Conservation (phyloP, 2,329 filamentous ascomycete species). For the Samsoniella hepiali region DNA sequence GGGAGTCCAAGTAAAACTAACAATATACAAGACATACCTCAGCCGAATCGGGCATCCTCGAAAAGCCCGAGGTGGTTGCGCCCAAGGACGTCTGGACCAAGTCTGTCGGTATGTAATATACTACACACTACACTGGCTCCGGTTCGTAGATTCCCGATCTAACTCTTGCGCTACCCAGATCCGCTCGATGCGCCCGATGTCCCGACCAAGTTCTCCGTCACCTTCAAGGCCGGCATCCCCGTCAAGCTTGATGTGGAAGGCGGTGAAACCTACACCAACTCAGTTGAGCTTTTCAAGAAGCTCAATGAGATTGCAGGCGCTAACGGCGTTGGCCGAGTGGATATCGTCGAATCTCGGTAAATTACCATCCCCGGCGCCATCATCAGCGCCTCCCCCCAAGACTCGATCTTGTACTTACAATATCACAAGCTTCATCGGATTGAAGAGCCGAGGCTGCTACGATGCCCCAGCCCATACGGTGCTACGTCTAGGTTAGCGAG, state of each 20-base stretch:
- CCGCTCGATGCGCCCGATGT: conserved; percentile 62
- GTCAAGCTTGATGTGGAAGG: conserved; percentile 58
- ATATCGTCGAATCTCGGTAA: conserved; percentile 44
- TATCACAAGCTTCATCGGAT: conserved; percentile 27
- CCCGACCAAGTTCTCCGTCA: conserved; percentile 61
- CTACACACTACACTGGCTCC: background rate
- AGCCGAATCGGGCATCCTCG: conserved; percentile 75
- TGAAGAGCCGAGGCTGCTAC: conserved; percentile 56
- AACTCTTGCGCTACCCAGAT: conserved; percentile 42
- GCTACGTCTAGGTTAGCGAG: conserved; percentile 19
- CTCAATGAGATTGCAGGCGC: conserved; percentile 62
- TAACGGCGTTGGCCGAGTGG: conserved; percentile 67
- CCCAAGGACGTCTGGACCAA: conserved; percentile 71
- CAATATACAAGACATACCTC: conserved; percentile 32
- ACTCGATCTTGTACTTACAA: conserved; percentile 10
- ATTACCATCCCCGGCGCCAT: background rate
- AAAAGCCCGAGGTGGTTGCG: conserved; percentile 55
- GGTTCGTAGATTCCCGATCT: background rate
- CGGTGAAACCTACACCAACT: conserved; percentile 57
- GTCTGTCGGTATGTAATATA: conserved; percentile 35
- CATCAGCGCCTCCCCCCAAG: background rate
- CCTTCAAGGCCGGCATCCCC: conserved; percentile 66
- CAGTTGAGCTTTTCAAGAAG: conserved; percentile 62
- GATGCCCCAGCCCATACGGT: conserved; percentile 31
- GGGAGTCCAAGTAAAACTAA: background rate